phyloP scores from a whole-genome alignment of 106 monocot species.

The Alisma plantagoaquatica region DNA sequence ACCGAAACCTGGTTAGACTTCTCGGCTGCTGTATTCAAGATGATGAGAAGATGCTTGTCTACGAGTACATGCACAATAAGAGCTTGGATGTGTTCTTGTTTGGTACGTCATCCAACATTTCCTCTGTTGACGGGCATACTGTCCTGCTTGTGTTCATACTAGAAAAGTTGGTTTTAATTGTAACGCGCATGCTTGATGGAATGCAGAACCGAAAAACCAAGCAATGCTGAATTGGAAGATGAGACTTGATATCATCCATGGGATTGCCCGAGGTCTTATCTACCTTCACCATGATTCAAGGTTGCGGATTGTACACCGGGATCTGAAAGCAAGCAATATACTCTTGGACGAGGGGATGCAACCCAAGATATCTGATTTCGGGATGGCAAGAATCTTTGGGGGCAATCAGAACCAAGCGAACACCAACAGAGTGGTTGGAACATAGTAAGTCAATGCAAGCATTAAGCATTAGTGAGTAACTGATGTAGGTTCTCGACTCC shows the following conservation, averaged over 20 bases:
- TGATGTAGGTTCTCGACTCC: neutral
- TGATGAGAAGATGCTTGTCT: too few relatives aligned
- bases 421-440: too few relatives aligned
- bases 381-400: too few relatives aligned
- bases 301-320: neutral
- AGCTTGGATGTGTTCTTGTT: too few relatives aligned
- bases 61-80: too few relatives aligned
- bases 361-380: too few relatives aligned
- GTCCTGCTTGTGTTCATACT: neutral
- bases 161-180: neutral
- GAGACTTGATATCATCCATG: neutral
- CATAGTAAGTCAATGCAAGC: neutral
- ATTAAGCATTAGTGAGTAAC: neutral
- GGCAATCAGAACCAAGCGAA: too few relatives aligned
- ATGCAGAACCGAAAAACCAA: neutral
- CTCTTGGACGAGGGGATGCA: too few relatives aligned
- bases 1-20: constrained; percentile 3
- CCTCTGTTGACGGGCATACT: neutral
- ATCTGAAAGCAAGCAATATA: too few relatives aligned
- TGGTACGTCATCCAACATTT: neutral
- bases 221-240: neutral
- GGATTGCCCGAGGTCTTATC: neutral
- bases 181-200: neutral
- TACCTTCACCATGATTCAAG: neutral
- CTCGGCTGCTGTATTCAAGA: too few relatives aligned